Conservation (phyloP, 257 asterid species). For the Solanum paucissectum region DNA sequence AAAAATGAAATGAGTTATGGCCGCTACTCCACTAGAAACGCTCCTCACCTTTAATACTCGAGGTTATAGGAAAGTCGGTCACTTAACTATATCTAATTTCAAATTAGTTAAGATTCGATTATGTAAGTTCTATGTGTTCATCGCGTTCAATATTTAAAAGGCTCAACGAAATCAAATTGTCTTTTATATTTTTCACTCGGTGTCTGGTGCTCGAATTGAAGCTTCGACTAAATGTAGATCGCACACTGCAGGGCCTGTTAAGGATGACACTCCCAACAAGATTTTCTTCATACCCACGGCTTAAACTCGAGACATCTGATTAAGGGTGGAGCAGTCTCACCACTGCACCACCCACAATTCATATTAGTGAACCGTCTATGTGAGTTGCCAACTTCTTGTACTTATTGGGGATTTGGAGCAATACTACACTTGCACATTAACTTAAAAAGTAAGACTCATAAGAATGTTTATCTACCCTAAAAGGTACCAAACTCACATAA, state of each 20-base stretch:
- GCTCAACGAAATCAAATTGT: background rate
- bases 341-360: no score
- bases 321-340: background rate
- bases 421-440: background rate
- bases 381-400: background rate
- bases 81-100: background rate
- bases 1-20: background rate
- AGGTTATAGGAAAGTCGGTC: background rate
- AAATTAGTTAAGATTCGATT: background rate
- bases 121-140: no score
- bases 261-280: background rate
- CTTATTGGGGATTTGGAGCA: background rate
- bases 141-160: background rate
- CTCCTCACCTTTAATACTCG: background rate
- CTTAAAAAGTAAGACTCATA: background rate
- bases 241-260: rapidly evolving
- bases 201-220: background rate
- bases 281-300: no score
- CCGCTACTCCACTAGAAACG: background rate
- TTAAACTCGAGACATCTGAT: rapidly evolving
- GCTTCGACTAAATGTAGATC: background rate
- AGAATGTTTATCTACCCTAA: background rate
- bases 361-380: background rate
- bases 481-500: background rate
- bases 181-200: background rate